Conservation (phyloP, 352 stramenopile species). For the Phytopythium oedochilum region DNA sequence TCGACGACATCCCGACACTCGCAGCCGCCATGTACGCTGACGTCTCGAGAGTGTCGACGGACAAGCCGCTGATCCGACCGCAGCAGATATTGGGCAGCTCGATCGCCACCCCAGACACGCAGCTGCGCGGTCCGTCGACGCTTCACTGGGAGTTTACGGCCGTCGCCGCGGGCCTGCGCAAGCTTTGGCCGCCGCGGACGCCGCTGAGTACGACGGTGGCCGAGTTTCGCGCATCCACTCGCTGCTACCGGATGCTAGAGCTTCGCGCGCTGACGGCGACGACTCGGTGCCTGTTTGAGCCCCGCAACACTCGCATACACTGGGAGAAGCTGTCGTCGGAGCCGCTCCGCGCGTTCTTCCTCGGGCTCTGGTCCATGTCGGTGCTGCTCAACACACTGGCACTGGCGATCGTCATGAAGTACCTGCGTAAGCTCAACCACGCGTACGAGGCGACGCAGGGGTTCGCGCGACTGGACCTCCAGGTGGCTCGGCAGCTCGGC, state of each 20-base stretch:
- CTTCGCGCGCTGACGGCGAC: conserved; percentile 18
- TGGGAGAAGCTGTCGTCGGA: conserved; percentile 12
- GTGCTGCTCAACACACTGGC: conserved; percentile 49
- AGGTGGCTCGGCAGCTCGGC: conserved; percentile 37
- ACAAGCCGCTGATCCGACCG: neutral
- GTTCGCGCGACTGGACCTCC: conserved; percentile 29
- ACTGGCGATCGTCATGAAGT: conserved; percentile 34
- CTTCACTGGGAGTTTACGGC: conserved; percentile 19
- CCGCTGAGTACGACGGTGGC: conserved; percentile 15
- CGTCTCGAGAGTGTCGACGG: conserved; percentile 4
- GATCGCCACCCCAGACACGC: conserved; percentile 16
- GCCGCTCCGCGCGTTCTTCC: conserved; percentile 35
- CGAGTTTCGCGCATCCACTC: conserved; percentile 18
- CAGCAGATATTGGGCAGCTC: conserved; percentile 23
- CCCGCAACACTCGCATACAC: conserved; percentile 10
- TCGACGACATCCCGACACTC: conserved; percentile 17
- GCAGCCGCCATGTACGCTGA: conserved; percentile 10
- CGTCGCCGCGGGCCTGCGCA: conserved; percentile 25
- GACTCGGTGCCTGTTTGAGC: conserved; percentile 30
- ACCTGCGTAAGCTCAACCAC: conserved; percentile 30
- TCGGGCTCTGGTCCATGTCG: conserved; percentile 30
- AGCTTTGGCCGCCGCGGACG: conserved; percentile 42
- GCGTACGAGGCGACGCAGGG: conserved; percentile 21
- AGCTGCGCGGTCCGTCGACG: conserved; percentile 16
- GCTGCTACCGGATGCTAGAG: conserved; percentile 41